Evolutionary conservation across 805 yeast species (phyloP), one percentile per base, ranked within the genome.

Genomic region (Naumovozyma castellii): DNA sequence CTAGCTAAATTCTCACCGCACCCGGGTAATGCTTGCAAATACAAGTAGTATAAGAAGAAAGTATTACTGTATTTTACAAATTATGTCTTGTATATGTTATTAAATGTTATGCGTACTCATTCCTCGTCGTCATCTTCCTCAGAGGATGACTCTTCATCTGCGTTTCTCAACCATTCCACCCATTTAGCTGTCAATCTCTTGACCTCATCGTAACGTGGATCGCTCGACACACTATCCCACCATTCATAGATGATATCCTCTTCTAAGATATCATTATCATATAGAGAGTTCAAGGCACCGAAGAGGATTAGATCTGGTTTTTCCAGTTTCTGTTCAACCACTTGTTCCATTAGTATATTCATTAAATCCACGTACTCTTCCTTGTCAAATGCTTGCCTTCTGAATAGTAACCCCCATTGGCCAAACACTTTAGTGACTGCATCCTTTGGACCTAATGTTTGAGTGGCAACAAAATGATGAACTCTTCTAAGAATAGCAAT

Each of bases 91-190:
- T 29, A 9, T 13, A 12, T 12, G 5, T 8, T 9, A 5, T 12
- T 29, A 29, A 13, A 29, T n/a, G n/a, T 9, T 9, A n/a, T 29
- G 32, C 5, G 14, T 6, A 14, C 41, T 14, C 42, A 49, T 4
- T 47, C 49, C 17, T 54, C 54, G n/a, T 68, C 72, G 3, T 61
- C 66, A 12, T 68, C 72, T 18, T 78, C 86, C 45, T 75, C 82
- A 34, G 70, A 79, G 2, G 55, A 51, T 8, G 71, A 62, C 47
- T 76, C 81, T 49, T 73, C 79, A 43, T 75, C 81, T 1, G 96
- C 97, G 35, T 78, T 84, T 51, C 73, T 73, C 43, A 90, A 71
- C 97, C 97, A 88, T 15, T 79, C 84, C 16, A 90, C 71, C 79
- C 90, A 90, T 59, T 78, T 80, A 6, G 65, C 73, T 2, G 85